Evolutionary conservation across 2,329 filamentous ascomycete species (phyloP), one percentile per base, ranked within the genome.

Genomic region (Colletotrichum sidae): DNA sequence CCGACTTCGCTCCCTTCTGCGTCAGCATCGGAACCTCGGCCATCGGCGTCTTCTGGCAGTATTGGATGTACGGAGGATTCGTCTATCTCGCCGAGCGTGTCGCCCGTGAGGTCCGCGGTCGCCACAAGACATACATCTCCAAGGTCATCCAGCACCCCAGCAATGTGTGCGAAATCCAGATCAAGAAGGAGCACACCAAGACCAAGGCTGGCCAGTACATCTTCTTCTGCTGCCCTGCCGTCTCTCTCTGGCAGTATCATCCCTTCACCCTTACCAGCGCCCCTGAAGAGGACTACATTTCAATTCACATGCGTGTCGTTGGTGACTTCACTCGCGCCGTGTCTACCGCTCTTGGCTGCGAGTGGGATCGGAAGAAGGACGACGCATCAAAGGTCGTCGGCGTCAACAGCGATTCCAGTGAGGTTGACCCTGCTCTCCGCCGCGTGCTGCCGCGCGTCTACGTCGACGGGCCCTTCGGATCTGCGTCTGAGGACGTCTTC

Each of bases 131-230:
- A 13, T 93, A 91, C 76, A 92, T 96, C 66, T 93, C 91, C 69
- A 96, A 96, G 81, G 93, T 96, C 68, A 90, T 96, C 69, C 92
- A 96, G 80, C 92, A 96, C 77, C 92, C 92, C 8, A 93, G 91
- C 82, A 93, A 94, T 73, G 93, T 96, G 15, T 92, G 92, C 76
- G 93, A 96, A 79, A 94, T 96, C 67, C 93, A 96, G 80, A 94
- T 96, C 81, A 94, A 95, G 84, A 96, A 96, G 79, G 92, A 94
- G 74, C 83, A 93, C 79, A 94, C 92, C 49, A 93, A 90, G 83
- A 93, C 92, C 3, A 85, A 86, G 56, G 91, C 92, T 17, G 93
- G 93, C 55, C 92, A 93, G 84, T 96, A 96, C 80, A 95, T 96
- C 72, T 95, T 95, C 81, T 84, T 96, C 71, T 95, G 91, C 82